These are phyloP conservation scores for Purpureocillium takamizusanense DNA, from an alignment of 2,329 filamentous ascomycete genomes.

Conservation along the genomic window DNA sequence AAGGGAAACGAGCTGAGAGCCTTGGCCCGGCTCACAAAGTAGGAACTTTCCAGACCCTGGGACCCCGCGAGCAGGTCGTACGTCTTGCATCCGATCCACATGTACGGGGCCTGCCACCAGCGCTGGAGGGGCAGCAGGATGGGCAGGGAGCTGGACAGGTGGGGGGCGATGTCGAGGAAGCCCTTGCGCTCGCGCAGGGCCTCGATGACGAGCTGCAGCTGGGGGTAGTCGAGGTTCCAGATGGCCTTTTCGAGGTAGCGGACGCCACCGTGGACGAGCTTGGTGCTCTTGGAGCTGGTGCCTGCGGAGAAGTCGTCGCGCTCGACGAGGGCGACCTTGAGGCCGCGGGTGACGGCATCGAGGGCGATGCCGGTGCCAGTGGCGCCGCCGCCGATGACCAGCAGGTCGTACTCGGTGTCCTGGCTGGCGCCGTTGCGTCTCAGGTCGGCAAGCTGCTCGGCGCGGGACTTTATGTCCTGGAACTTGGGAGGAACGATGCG, in stretches of 20 bases:
- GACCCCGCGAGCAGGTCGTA: slow-evolving; percentile 76
- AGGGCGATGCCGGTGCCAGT: slow-evolving; percentile 75
- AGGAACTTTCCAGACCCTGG: slow-evolving; percentile 76
- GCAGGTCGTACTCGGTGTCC: slow-evolving; percentile 55
- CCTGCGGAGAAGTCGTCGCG: slow-evolving; percentile 75
- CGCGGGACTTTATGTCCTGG: slow-evolving; percentile 21
- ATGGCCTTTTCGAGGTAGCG: slow-evolving; percentile 81
- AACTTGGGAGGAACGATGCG: slow-evolving; percentile 29
- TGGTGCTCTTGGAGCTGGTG: slow-evolving; percentile 81
- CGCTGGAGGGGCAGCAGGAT: slow-evolving; percentile 76
- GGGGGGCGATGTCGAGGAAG: slow-evolving; percentile 74
- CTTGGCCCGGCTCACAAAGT: slow-evolving; percentile 70
- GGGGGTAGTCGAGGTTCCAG: slow-evolving; percentile 76
- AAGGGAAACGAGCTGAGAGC: slow-evolving; percentile 72
- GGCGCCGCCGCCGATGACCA: slow-evolving; percentile 72
- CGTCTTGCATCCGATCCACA: slow-evolving; percentile 62
- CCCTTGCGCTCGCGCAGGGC: slow-evolving; percentile 75
- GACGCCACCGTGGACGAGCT: slow-evolving; percentile 78
- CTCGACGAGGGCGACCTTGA: slow-evolving; percentile 75
- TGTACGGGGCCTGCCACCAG: slow-evolving; percentile 76
- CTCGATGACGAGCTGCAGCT: slow-evolving; percentile 74
- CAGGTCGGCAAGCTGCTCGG: slow-evolving; percentile 31
- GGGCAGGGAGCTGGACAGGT: slow-evolving; percentile 71
- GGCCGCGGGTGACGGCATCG: slow-evolving; percentile 68
- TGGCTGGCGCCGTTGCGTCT: slow-evolving; percentile 17